Base-by-base conservation (phyloP, 129 eudicot genomes). In the Helianthus tuberosus region DNA sequence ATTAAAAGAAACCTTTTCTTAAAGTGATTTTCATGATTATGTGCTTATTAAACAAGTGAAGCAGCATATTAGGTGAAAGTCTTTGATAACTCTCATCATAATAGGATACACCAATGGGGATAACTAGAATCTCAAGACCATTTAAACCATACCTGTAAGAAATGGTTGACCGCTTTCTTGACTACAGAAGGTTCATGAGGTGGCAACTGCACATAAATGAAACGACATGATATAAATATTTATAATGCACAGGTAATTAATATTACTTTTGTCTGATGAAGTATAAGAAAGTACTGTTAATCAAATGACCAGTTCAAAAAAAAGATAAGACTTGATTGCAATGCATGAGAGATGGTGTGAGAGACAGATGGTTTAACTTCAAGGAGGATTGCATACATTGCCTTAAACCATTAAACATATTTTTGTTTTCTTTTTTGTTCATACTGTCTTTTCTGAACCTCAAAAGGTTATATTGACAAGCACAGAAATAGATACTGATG, bases 141-240 rank as follows among this genome's bases (percentile, higher is more conserved):
- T 14, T 70, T 53, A 46, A 61, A 49, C 25, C 84, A 64, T 54
- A 93, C 98, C 96, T 88, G 97, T 73, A 95, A 77, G 71, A 91
- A 95, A 84, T 95, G 99, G 82, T 95, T 95, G 73, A 95, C 94
- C 46, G 99, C 99, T 76, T 79, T 85, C 80, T 75, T 85, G 50
- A 95, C 97, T 51, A 95, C 97, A 20, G 81, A 79, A 82, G 99
- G 92, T 58, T 95, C 97, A 75, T 95, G 96, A 51, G 99, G 97
- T 61, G 93, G 93, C 72, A 92, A 84, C 98, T 92, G 90, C 86
- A 84, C 60, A 64, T 32, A 23, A 51, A 81, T 60, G 81, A 58
- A 62, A 57, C 20, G 27, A 74, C 48, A 47, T 16, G 35, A 79
- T 46, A 47, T 16, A 7, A 11, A 36, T 59, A 68, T 41, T 13